Percentiles rank a stretch among this genome's conserved stretches.
Evolutionary conservation across 108 stramenopile species (phyloP).

Genomic region (Cyclotella atomus): DNA sequence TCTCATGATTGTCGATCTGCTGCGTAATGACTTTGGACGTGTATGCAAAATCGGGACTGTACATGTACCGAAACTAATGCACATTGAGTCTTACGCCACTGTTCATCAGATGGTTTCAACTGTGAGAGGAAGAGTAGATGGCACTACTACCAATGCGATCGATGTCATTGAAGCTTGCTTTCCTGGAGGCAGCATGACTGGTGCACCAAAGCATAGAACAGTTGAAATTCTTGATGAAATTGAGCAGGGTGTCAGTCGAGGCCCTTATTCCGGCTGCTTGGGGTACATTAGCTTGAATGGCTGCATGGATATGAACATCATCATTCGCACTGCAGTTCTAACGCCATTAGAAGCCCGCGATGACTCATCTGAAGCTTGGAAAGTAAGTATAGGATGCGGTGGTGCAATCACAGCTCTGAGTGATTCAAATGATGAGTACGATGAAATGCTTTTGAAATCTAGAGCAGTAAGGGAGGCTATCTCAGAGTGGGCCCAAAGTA

Average conservation of each 20-base stretch:
- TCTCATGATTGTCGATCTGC: conserved; percentile 97
- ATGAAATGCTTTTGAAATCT: conserved; percentile 94
- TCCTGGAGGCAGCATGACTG: conserved; percentile 98
- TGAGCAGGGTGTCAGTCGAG: conserved; percentile 77
- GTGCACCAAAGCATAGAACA: conserved; percentile 95
- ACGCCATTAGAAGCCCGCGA: conserved; percentile 43
- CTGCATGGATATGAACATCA: conserved; percentile 92
- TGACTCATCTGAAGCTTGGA: conserved; percentile 42
- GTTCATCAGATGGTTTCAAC: conserved; percentile 97
- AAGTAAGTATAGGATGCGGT: conserved; percentile 89
- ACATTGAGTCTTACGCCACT: conserved; percentile 94
- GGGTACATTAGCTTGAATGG: conserved; percentile 91
- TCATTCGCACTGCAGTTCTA: conserved; percentile 93
- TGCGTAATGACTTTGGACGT: conserved; percentile 94
- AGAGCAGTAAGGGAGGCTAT: conserved; percentile 72
- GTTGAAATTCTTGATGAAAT: conserved; percentile 91
- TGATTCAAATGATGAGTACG: conserved; percentile 88
- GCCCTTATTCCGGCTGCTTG: conserved; percentile 92
- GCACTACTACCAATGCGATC: conserved; percentile 51
- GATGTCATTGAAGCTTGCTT: conserved; percentile 93
- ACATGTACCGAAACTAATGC: conserved; percentile 92
- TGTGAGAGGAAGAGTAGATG: conserved; percentile 76
- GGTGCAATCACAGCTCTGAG: conserved; percentile 96
- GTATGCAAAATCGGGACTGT: conserved; percentile 90
- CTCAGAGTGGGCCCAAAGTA: conserved; percentile 53